Evolutionary conservation across 257 asterid genomes (phyloP), one percentile per base, ranked within the genome.

Genomic region (Solanum microdontum): DNA sequence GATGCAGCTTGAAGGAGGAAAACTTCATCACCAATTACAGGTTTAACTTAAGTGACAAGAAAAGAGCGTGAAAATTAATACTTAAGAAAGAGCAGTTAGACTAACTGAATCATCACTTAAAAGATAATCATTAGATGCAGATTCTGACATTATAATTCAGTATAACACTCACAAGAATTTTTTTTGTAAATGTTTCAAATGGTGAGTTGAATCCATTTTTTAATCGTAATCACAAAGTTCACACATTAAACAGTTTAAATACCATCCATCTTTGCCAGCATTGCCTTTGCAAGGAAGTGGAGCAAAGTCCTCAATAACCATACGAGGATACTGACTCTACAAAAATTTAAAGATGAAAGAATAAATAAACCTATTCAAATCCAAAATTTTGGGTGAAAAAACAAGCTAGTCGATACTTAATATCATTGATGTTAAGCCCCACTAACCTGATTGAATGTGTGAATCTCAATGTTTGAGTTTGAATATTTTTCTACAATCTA

Each of bases 311-410:
- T 96, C 99, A 90, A 93, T 94, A 89, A 94, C 98, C 91, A 97
- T 89, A 80, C 99, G 99, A 83, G 99, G 99, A 89, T 96, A 97
- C 89, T 97, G 99, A 88, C 99, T 96, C 98, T 97, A 97, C 23
- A 75, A 72, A 83, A 86, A 90, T 83, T 68, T 68, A 88, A 87
- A 91, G 79, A 80, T 33, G 62, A 34, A 90, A 64, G 40, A 69
- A 72, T 58, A 83, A 75, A 48, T n/a, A 28, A 45, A 28, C 43
- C 4, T 28, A 80, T 48, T 79, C 24, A 79, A 45, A 45, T 45
- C 39, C 84, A 80, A 80, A 86, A 1, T 28, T 45, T 45, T 51
- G 69, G 19, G 36, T 32, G 62, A 48, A 80, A 79, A 80, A 45
- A 17, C 40, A 82, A 48, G 69, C 69, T 28, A 15, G 15, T 2